phyloP scores from a whole-genome alignment of 164 flowering plant genomes.

The Vitis riparia region DNA sequence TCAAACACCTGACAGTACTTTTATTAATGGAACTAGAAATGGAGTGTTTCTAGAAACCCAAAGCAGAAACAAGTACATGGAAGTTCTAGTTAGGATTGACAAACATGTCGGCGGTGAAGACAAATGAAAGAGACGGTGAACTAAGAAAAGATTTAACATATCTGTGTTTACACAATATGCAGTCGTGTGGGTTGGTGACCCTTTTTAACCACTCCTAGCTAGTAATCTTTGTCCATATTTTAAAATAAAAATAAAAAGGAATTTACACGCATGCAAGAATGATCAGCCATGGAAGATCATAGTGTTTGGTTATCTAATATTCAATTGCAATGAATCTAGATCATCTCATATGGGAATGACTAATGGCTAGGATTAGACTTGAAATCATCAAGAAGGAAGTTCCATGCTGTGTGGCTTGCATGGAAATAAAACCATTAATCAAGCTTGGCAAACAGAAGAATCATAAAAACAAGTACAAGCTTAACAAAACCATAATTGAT shows the following conservation, averaged over 20 bases:
- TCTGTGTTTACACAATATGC: neutral
- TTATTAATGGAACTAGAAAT: neutral
- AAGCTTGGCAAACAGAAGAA: neutral
- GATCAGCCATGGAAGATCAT: neutral
- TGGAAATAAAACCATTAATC: neutral
- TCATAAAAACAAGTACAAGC: neutral
- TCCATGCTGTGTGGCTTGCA: too few species aligned
- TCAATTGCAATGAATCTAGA: too few species aligned
- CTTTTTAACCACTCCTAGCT: conserved; percentile 30
- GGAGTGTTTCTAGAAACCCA: conserved; percentile 17
- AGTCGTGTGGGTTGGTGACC: conserved; percentile 37
- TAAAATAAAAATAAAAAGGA: neutral
- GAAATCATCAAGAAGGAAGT: too few species aligned
- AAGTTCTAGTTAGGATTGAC: conserved; percentile 23
- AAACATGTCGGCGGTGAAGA: conserved; percentile 1
- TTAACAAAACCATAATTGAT: neutral
- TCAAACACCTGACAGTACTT: too few species aligned
- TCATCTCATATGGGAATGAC: too few species aligned
- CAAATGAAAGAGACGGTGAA: neutral
- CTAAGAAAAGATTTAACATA: conserved; percentile 6
- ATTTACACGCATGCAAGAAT: neutral
- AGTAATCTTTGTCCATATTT: conserved; percentile 1
- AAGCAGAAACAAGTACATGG: neutral
- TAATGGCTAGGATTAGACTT: too few species aligned
- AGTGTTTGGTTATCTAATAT: too few species aligned